phyloP scores from a whole-genome alignment of 176 grass and related monocot species.

The Areca catechu region DNA sequence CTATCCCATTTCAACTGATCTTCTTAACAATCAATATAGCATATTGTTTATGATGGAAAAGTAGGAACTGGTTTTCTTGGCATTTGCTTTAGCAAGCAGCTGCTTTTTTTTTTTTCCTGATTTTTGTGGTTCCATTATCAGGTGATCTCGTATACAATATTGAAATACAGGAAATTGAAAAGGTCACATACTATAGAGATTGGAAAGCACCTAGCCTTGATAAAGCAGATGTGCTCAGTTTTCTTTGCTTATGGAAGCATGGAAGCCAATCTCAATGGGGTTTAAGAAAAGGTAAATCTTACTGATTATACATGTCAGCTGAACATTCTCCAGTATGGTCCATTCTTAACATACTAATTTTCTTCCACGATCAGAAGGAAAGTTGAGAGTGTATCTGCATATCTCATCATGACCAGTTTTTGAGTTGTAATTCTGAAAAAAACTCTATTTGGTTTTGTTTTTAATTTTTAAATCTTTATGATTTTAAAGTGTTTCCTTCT shows the following conservation, averaged over 20 bases:
- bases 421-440: too few relatives aligned
- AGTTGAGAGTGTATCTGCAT: too few relatives aligned
- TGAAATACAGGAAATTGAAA: conserved; percentile 84
- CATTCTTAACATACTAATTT: conserved; percentile 3
- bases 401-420: too few relatives aligned
- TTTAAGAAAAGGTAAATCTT: conserved; percentile 74
- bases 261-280: conserved; percentile 91
- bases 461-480: too few relatives aligned
- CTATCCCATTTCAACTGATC: too few relatives aligned
- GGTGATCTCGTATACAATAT: conserved; percentile 74
- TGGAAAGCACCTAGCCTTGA: conserved; percentile 27
- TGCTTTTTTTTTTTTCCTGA: background rate
- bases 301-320: too few relatives aligned
- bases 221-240: conserved; percentile 41
- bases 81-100: background rate
- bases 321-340: background rate
- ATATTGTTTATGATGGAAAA: too few relatives aligned
- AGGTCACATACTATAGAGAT: conserved; percentile 18
- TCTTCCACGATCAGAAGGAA: background rate
- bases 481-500: too few relatives aligned
- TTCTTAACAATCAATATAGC: too few relatives aligned
- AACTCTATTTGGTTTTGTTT: too few relatives aligned
- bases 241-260: conserved; percentile 83
- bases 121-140: conserved; percentile 28
- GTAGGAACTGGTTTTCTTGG: too few relatives aligned